A percentile compares a stretch with the other conserved stretches of the same genome.
phyloP scores from a whole-genome alignment of 176 grass and related monocot species.

The Triticum dicoccoides region DNA sequence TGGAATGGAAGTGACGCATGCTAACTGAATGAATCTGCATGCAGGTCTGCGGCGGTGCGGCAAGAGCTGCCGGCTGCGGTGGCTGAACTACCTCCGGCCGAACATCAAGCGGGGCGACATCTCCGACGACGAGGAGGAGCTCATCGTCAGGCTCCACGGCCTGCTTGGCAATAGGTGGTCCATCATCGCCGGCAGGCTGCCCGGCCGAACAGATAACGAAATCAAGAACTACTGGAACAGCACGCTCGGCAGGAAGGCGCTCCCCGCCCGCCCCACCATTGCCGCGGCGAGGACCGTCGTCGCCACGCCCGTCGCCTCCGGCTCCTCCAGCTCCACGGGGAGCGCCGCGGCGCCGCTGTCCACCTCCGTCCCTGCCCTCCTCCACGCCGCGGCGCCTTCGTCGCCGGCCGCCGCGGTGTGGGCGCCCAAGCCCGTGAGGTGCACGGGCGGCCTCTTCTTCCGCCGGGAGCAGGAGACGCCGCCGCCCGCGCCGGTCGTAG shows the following conservation, averaged over 20 bases:
- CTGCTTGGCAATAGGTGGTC: slow-evolving; percentile 93
- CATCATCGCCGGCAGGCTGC: slow-evolving; percentile 76
- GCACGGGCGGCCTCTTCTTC: slow-evolving; percentile 38
- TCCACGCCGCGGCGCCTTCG: background rate
- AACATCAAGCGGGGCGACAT: slow-evolving; percentile 89
- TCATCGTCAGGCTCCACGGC: slow-evolving; percentile 83
- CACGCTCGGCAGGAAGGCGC: slow-evolving; percentile 59
- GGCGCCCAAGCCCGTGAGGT: slow-evolving; percentile 50
- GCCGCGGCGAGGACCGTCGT: background rate
- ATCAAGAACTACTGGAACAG: slow-evolving; percentile 99
- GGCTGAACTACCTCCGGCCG: slow-evolving; percentile 77
- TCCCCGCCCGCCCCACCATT: background rate
- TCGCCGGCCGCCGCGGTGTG: background rate
- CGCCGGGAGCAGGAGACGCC: background rate
- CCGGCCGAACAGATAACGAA: slow-evolving; percentile 99
- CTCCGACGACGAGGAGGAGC: slow-evolving; percentile 81
- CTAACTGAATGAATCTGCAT: background rate
- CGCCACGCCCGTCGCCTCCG: background rate
- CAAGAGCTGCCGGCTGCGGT: slow-evolving; percentile 81
- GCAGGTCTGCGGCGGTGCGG: slow-evolving; percentile 70
- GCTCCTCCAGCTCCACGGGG: background rate
- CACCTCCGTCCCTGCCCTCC: background rate
- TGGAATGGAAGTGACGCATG: too few relatives aligned
- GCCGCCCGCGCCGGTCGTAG: background rate
- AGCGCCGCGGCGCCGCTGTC: background rate